Evolutionary conservation across 805 yeast species (phyloP).

Genomic region (Phaffomyces thermotolerans): DNA sequence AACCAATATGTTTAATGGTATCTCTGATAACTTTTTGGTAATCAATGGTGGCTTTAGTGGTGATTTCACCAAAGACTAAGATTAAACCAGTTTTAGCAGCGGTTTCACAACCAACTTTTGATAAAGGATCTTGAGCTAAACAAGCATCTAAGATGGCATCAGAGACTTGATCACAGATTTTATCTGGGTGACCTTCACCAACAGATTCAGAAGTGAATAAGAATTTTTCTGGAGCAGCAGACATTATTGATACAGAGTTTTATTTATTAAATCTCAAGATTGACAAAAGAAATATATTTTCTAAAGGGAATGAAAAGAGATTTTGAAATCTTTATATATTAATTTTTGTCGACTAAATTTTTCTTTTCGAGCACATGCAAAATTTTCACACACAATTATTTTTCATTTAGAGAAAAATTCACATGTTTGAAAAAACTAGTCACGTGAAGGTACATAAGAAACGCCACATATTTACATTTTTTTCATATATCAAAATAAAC

Average conservation of each 20-base stretch:
- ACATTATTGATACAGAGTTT: not conserved
- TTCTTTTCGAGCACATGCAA: constrained; percentile 6
- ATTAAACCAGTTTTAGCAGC: constrained; percentile 99
- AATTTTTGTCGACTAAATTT: not conserved
- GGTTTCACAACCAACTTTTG: constrained; percentile 99
- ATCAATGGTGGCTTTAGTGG: constrained; percentile 92
- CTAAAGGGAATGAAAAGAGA: too few relatives aligned
- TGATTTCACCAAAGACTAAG: constrained; percentile 98
- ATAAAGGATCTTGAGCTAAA: constrained; percentile 88
- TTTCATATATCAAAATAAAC: not conserved
- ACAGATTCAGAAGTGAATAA: constrained; percentile 82
- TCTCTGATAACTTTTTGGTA: constrained; percentile 97
- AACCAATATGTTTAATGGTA: constrained; percentile 97
- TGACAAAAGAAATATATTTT: not conserved
- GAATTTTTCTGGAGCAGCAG: constrained; percentile 35
- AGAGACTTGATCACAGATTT: constrained; percentile 97
- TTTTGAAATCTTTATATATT: too few relatives aligned
- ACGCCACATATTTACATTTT: not conserved
- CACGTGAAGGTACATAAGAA: not conserved
- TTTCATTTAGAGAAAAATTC: not conserved
- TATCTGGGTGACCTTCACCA: constrained; percentile 93
- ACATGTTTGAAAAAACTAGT: not conserved
- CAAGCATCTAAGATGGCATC: constrained; percentile 98
- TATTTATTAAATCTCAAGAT: not conserved
- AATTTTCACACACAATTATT: constrained; percentile 1